Evolutionary conservation across 2,329 filamentous ascomycete species (phyloP).

Genomic region (Microcyclospora pomicola): DNA sequence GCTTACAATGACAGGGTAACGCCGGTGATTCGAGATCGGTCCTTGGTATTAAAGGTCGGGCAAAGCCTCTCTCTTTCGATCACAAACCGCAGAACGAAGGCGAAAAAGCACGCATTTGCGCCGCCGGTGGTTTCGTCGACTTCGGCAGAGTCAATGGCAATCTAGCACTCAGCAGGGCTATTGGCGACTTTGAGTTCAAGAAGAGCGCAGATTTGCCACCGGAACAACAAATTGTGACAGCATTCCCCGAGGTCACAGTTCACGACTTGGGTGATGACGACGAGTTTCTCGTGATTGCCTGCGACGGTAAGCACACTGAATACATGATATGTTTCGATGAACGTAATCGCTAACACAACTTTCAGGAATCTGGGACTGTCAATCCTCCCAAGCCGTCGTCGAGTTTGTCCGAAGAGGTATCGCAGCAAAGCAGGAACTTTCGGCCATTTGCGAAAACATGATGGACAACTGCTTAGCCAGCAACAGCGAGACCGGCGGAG

Average conservation of each 20-base stretch:
- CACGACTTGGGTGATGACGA: slow-evolving; percentile 88
- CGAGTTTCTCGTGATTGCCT: slow-evolving; percentile 87
- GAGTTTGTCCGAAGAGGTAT: slow-evolving; percentile 96
- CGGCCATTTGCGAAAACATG: slow-evolving; percentile 98
- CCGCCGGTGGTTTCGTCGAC: slow-evolving; percentile 93
- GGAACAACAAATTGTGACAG: slow-evolving; percentile 98
- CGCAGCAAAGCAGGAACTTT: slow-evolving; percentile 85
- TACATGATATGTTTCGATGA: neutral
- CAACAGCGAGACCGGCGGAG: slow-evolving; percentile 93
- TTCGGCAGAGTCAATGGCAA: slow-evolving; percentile 98
- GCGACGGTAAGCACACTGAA: slow-evolving; percentile 54
- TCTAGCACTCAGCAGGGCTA: slow-evolving; percentile 86
- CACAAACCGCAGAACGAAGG: slow-evolving; percentile 98
- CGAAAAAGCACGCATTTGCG: slow-evolving; percentile 91
- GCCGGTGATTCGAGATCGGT: slow-evolving; percentile 93
- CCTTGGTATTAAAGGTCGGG: slow-evolving; percentile 87
- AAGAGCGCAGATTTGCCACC: slow-evolving; percentile 93
- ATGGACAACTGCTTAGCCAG: slow-evolving; percentile 99
- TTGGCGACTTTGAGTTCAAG: slow-evolving; percentile 99
- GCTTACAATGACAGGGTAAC: slow-evolving; percentile 56
- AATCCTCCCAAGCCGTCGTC: slow-evolving; percentile 91
- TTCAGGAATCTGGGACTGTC: slow-evolving; percentile 96
- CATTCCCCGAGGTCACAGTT: slow-evolving; percentile 83
- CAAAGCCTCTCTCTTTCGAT: slow-evolving; percentile 96
- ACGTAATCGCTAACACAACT: slow-evolving; percentile 9